Evolutionary conservation across 2,329 filamentous ascomycete species (phyloP).

Genomic region (Sarocladium oryzae): DNA sequence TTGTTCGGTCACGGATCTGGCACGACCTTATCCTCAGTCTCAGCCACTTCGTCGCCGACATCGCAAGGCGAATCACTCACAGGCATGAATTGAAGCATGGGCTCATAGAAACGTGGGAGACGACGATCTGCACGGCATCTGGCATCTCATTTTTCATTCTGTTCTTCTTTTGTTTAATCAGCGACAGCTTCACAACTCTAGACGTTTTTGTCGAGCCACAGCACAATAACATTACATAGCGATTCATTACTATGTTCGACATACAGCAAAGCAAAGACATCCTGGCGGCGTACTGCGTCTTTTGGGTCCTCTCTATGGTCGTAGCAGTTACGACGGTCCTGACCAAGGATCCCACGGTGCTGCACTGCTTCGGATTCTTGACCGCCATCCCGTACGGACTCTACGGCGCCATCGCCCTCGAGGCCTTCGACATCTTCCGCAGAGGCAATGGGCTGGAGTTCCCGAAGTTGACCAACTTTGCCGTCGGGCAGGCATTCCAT

Average conservation of each 20-base stretch:
- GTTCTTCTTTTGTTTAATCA: no score
- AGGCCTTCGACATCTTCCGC: conserved; percentile 4
- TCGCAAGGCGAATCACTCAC: no score
- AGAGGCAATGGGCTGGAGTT: background rate
- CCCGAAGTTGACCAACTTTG: background rate
- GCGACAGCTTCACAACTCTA: background rate
- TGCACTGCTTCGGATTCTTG: background rate
- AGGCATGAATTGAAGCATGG: no score
- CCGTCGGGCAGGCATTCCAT: background rate
- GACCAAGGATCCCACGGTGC: background rate
- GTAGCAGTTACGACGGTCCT: background rate
- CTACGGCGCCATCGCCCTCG: conserved; percentile 12
- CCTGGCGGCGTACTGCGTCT: conserved; percentile 4
- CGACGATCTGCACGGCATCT: no score
- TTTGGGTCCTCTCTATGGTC: background rate
- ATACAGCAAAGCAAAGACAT: background rate
- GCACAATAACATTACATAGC: background rate
- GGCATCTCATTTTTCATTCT: no score
- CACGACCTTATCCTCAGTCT: no score
- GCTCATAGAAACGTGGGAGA: no score
- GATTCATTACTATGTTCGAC: background rate
- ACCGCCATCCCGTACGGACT: conserved; percentile 10
- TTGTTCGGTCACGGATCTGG: no score
- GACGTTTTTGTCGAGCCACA: background rate
- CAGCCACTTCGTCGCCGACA: no score